Evolutionary conservation across 768 basidiomycete genomes (phyloP), one percentile per base, ranked within the genome.

Genomic region (Leccinum fibrillosum): DNA sequence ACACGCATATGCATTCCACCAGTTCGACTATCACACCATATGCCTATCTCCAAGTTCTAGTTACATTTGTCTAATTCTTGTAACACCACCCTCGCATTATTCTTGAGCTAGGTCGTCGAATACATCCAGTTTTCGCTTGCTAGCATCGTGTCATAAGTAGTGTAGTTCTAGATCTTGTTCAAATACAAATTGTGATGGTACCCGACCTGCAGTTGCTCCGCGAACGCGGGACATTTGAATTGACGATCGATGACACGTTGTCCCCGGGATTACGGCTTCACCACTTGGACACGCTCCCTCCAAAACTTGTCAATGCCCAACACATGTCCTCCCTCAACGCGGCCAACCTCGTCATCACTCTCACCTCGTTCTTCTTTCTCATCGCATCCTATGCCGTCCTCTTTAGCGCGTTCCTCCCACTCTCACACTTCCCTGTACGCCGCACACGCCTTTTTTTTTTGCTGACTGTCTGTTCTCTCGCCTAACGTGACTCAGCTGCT

Each of bases 301-400:
- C 32, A 34, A 37, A 21, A 25, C 45, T 21, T 13, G 45, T 25
- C 4, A 55, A 57, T 39, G 56, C 52, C 51, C 44, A 59, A 63
- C 61, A 63, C 71, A 74, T 72, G 65, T 37, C 58, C 53, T 56
- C 62, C 57, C 63, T 69, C 49, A 69, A 76, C 58, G 62, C 64
- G 26, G 86, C 86, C 15, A 78, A 82, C 67, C 61, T 78, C 59
- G 70, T 85, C 63, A 64, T 89, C 55, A 62, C 67, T 34, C 63
- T 76, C 28, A 79, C 86, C 42, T 57, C 73, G 30, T 49, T 79
- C 12, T 86, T 89, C 71, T 82, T 89, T 66, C 57, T 77, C 17
- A 19, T 86, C 49, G 83, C 82, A 44, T 79, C 77, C 61, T 86
- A 89, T 73, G 85, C 85, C 25, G 72, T 86, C 47, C 75, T 91